Percentiles rank a stretch among this genome's conserved stretches.
These are phyloP conservation scores for Leptosphaerulina australis DNA, from an alignment of 2,329 filamentous ascomycete species.

Conservation along the genomic window DNA sequence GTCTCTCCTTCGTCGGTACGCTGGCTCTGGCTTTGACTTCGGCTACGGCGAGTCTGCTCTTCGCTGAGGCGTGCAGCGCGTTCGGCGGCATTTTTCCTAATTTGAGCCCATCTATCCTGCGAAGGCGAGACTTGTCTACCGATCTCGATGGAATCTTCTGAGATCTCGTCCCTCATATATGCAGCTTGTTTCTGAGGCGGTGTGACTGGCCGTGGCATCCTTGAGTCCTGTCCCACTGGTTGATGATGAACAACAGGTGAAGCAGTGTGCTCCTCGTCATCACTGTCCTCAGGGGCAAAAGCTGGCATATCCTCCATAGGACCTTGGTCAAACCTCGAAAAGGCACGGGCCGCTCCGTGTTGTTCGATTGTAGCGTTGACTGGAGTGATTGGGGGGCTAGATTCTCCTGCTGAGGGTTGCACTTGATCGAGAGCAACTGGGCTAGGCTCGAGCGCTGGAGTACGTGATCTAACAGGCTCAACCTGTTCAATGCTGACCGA, in stretches of 20 bases:
- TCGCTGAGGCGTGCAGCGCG: conserved; percentile 72
- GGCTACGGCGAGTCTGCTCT: conserved; percentile 64
- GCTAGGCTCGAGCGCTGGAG: conserved; percentile 37
- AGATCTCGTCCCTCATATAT: conserved; percentile 43
- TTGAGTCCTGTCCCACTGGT: conserved; percentile 22
- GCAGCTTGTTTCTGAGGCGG: conserved; percentile 27
- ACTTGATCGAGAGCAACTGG: conserved; percentile 11
- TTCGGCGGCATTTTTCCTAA: conserved; percentile 90
- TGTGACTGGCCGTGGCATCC: conserved; percentile 13
- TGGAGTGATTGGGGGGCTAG: conserved; percentile 60
- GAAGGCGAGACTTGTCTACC: conserved; percentile 45
- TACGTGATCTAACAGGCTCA: conserved; percentile 27
- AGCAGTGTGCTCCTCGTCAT: conserved; percentile 30
- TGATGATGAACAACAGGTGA: conserved; percentile 36
- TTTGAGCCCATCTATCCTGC: conserved; percentile 92
- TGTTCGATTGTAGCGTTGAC: conserved; percentile 66
- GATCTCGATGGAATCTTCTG: conserved; percentile 52
- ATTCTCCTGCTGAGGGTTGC: conserved; percentile 30
- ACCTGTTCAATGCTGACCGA: conserved; percentile 28
- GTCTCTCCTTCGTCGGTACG: conserved; percentile 83
- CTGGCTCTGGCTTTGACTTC: conserved; percentile 59
- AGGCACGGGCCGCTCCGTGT: conserved; percentile 65
- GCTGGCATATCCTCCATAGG: conserved; percentile 86
- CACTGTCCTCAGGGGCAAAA: conserved; percentile 65
- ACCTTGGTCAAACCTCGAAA: conserved; percentile 82